Conservation (phyloP, 1,139 yeast genomes). For the Geotrichum klebahnii region DNA sequence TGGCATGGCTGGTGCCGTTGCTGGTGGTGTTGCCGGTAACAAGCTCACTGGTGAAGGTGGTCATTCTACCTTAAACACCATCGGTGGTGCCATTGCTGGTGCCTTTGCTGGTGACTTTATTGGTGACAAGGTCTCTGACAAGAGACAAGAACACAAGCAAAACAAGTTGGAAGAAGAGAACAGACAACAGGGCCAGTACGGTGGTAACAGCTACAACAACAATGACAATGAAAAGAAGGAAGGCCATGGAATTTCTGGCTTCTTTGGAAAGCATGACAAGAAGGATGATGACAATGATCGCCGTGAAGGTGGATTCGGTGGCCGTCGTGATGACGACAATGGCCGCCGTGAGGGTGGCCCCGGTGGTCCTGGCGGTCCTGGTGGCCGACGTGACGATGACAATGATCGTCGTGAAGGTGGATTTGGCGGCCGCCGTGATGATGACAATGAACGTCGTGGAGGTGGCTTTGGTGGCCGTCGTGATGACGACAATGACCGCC, state of each 20-base stretch:
- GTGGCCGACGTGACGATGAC: not conserved
- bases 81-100: conserved; percentile 59
- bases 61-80: conserved; percentile 51
- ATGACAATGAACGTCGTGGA: conserved; percentile 11
- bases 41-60: conserved; percentile 45
- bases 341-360: not conserved
- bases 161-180: conserved; percentile 27
- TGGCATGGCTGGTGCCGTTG: conserved; percentile 57
- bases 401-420: conserved; percentile 24
- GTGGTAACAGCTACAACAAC: not conserved
- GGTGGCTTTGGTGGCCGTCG: conserved; percentile 20
- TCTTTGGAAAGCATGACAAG: conserved; percentile 31
- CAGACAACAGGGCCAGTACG: conserved; percentile 17
- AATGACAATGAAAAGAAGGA: conserved; percentile 23
- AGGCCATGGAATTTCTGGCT: conserved; percentile 25
- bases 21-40: conserved; percentile 49
- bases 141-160: conserved; percentile 24
- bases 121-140: conserved; percentile 41
- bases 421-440: conserved; percentile 20
- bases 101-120: conserved; percentile 56
- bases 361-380: not conserved
- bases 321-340: no score
- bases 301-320: no score
- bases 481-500: not conserved
- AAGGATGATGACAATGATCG: conserved; percentile 26